Percentiles rank a stretch among this genome's conserved stretches.
These are phyloP conservation scores for Microdochium nivale DNA, from an alignment of 2,329 filamentous ascomycete species.

Conservation along the genomic window DNA sequence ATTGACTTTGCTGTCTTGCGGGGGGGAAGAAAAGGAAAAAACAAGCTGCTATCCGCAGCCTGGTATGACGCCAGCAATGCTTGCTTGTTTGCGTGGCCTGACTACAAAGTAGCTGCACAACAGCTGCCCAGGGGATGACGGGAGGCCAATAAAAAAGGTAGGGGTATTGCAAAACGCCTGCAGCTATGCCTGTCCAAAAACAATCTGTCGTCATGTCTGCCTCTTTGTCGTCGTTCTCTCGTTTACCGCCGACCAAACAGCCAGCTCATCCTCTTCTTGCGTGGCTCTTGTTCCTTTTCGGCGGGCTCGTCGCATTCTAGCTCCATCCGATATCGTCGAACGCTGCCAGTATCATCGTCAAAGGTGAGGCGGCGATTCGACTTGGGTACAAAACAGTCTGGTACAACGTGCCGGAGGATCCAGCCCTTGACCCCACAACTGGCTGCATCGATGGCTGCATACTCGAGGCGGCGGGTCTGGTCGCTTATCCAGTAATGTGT, in stretches of 20 bases:
- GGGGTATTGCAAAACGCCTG: neutral
- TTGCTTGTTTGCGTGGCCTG: too few relatives aligned
- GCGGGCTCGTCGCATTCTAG: slow-evolving; percentile 29
- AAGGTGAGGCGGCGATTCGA: slow-evolving; percentile 42
- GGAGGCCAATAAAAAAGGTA: neutral
- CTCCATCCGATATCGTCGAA: slow-evolving; percentile 52
- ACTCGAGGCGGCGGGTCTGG: slow-evolving; percentile 52
- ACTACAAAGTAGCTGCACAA: too few relatives aligned
- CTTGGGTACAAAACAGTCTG: slow-evolving; percentile 50
- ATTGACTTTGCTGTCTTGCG: neutral
- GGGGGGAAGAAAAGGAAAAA: neutral
- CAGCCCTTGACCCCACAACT: slow-evolving; percentile 52
- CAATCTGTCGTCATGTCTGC: neutral
- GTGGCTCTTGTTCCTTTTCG: neutral
- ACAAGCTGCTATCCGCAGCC: neutral
- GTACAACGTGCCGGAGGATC: slow-evolving; percentile 47
- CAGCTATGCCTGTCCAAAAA: neutral
- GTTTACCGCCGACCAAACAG: neutral
- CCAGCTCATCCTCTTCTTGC: neutral
- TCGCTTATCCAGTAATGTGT: slow-evolving; percentile 62
- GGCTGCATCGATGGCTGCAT: slow-evolving; percentile 58
- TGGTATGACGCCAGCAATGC: too few relatives aligned
- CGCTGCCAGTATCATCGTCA: slow-evolving; percentile 55
- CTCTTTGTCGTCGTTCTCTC: neutral
- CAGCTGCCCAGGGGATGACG: neutral